Evolutionary conservation across 352 stramenopile genomes (phyloP).

Genomic region (Globisporangium canariense): DNA sequence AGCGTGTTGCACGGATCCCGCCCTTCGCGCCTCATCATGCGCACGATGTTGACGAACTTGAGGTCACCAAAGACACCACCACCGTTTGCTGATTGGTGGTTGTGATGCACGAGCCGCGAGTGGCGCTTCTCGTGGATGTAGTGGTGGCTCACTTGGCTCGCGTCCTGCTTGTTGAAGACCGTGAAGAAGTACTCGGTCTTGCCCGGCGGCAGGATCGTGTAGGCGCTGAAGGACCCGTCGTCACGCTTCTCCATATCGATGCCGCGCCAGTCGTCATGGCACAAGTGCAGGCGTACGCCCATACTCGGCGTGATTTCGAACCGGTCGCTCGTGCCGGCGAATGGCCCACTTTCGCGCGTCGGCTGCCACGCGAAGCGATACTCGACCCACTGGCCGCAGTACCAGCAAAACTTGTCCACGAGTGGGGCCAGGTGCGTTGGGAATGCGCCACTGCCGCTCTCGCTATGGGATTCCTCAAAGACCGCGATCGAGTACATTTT

Average conservation of each 20-base stretch:
- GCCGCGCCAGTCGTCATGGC: slow-evolving; percentile 66
- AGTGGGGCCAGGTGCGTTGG: slow-evolving; percentile 44
- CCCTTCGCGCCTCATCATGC: slow-evolving; percentile 44
- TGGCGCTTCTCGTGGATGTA: slow-evolving; percentile 45
- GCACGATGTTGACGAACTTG: slow-evolving; percentile 52
- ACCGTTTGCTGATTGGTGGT: neutral
- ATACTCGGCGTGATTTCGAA: slow-evolving; percentile 36
- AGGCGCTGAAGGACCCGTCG: slow-evolving; percentile 54
- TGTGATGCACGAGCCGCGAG: slow-evolving; percentile 19
- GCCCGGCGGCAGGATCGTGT: slow-evolving; percentile 60
- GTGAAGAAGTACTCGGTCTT: slow-evolving; percentile 81
- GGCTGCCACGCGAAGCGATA: slow-evolving; percentile 72
- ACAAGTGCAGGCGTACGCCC: slow-evolving; percentile 56
- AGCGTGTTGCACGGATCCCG: slow-evolving; percentile 72
- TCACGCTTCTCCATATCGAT: slow-evolving; percentile 58
- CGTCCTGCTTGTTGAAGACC: slow-evolving; percentile 28
- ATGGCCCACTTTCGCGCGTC: slow-evolving; percentile 29
- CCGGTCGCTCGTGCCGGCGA: slow-evolving; percentile 24
- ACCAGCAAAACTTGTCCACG: slow-evolving; percentile 76
- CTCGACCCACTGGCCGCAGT: slow-evolving; percentile 71
- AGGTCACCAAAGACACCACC: slow-evolving; percentile 28
- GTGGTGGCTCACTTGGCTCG: slow-evolving; percentile 32
- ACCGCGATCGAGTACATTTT: slow-evolving; percentile 74
- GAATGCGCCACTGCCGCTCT: slow-evolving; percentile 47
- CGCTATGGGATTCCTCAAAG: slow-evolving; percentile 68